Conservation (phyloP, 148 eudicot genomes). For the Fallopia convolvulus region DNA sequence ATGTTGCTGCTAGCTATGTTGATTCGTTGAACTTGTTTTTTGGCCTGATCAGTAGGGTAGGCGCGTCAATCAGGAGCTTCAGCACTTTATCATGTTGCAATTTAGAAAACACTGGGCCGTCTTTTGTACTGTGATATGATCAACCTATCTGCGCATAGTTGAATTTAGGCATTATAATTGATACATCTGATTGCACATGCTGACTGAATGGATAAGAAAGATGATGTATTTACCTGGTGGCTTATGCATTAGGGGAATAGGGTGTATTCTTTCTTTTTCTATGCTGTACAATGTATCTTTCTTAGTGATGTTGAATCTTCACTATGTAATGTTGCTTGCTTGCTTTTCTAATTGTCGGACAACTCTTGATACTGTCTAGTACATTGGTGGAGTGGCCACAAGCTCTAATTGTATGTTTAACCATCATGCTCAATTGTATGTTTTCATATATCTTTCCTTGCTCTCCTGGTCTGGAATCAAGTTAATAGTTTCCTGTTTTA, state of each 20-base stretch:
- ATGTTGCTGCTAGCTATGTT: not conserved
- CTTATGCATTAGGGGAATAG: not conserved
- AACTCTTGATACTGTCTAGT: not conserved
- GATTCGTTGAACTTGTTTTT: not conserved
- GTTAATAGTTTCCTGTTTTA: not conserved
- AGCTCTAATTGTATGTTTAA: not conserved
- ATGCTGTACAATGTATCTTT: not conserved
- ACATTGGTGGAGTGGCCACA: not conserved
- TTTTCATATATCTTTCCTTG: not conserved
- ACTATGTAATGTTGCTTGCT: not conserved
- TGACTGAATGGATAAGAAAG: not conserved
- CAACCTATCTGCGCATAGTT: not conserved
- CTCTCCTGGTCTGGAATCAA: not conserved
- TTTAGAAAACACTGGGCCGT: not conserved
- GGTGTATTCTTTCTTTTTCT: not conserved
- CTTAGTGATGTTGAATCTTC: not conserved
- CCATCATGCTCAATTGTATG: not conserved
- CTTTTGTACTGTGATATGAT: not conserved
- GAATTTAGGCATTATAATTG: not conserved
- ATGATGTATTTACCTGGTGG: not conserved
- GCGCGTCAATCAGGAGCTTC: not conserved
- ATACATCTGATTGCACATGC: not conserved
- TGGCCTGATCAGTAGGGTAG: not conserved
- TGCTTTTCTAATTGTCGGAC: not conserved
- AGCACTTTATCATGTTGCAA: not conserved